phyloP scores from a whole-genome alignment of 1,139 yeast genomes.

The Blastobotrys persicus region DNA sequence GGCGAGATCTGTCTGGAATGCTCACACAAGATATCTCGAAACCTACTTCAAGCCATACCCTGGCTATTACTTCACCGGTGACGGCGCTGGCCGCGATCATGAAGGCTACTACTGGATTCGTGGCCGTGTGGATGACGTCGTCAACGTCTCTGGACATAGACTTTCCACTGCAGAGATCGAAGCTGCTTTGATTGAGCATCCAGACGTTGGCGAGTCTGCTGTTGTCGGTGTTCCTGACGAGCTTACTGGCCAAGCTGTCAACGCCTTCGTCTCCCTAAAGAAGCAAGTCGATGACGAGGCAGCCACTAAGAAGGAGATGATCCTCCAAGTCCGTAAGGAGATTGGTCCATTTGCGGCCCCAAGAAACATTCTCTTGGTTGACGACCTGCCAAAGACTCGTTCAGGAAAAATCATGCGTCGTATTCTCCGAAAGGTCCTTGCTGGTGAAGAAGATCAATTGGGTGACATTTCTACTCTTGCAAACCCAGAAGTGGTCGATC shows the following conservation, averaged over 20 bases:
- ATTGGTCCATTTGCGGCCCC: conserved; percentile 99
- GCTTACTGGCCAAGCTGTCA: conserved; percentile 95
- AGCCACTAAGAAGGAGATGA: conserved; percentile 71
- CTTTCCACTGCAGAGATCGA: conserved; percentile 96
- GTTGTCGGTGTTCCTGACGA: conserved; percentile 95
- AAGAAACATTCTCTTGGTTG: conserved; percentile 80
- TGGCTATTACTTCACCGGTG: conserved; percentile 96
- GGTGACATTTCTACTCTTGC: conserved; percentile 93
- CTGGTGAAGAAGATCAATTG: conserved; percentile 86
- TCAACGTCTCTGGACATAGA: conserved; percentile 96
- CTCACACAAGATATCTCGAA: conserved; percentile 86
- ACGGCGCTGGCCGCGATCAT: conserved; percentile 96
- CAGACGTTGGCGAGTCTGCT: conserved; percentile 85
- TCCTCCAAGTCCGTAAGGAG: conserved; percentile 84
- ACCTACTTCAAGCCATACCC: conserved; percentile 95
- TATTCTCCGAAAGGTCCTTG: conserved; percentile 85
- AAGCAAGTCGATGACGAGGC: conserved; percentile 49
- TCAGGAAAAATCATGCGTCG: conserved; percentile 99
- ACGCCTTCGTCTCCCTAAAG: conserved; percentile 89
- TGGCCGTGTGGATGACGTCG: conserved; percentile 98
- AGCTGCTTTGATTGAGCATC: conserved; percentile 81
- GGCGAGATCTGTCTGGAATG: conserved; percentile 95
- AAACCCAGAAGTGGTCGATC: conserved; percentile 81
- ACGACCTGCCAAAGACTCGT: conserved; percentile 95
- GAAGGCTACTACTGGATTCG: conserved; percentile 98